Conservation (phyloP, 441 rosid species). For the Flueggea neowawraea region DNA sequence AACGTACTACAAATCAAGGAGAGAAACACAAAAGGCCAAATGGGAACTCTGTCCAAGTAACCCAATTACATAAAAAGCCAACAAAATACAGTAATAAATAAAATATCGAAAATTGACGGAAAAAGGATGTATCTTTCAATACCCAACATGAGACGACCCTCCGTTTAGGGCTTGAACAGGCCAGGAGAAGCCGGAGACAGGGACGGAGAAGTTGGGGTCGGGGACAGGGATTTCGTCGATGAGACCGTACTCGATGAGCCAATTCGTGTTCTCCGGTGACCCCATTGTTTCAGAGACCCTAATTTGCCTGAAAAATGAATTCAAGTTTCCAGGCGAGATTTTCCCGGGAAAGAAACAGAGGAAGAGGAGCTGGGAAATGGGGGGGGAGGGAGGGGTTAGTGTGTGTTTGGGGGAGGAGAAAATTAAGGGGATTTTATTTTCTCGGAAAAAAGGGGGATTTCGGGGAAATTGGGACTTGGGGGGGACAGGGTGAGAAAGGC, state of each 20-base stretch:
- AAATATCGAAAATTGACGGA: background rate
- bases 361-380: no score
- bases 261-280: constrained; percentile 68
- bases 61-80: background rate
- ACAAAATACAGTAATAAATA: background rate
- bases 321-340: constrained; percentile 14
- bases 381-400: no score
- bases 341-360: constrained; percentile 4
- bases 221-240: constrained; percentile 65
- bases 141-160: constrained; percentile 53
- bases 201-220: constrained; percentile 49
- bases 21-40: no score
- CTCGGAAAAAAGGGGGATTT: no score
- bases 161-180: constrained; percentile 49
- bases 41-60: no score
- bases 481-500: no score
- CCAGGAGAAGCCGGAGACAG: constrained; percentile 67
- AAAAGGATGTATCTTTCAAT: background rate
- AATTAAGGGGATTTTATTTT: background rate
- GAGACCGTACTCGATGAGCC: constrained; percentile 64
- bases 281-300: constrained; percentile 36
- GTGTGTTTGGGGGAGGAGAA: no score
- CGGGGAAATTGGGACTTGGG: no score
- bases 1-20: no score
- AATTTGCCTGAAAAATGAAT: constrained; percentile 13